Evolutionary conservation across 768 basidiomycete species (phyloP).

Genomic region (Mycena polygramma): DNA sequence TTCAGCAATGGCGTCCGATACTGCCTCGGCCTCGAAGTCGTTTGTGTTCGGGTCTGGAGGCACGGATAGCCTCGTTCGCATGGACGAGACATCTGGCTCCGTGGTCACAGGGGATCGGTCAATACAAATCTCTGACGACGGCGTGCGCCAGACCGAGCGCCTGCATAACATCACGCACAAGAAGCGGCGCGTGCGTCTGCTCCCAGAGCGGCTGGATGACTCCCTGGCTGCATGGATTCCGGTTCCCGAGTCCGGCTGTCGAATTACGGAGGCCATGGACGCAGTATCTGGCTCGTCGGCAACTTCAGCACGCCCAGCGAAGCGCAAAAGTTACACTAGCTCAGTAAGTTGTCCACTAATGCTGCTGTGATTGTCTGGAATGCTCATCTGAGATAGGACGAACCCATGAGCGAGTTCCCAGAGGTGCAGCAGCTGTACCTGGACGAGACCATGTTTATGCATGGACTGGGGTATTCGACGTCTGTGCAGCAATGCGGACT

Average conservation of each 20-base stretch:
- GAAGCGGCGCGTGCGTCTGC: background rate
- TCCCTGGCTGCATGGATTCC: constrained; percentile 9
- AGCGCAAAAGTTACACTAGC: constrained; percentile 15
- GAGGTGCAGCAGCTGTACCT: constrained; percentile 3
- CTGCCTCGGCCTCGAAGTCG: too few relatives aligned
- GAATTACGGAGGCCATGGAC: background rate
- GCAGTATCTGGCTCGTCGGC: background rate
- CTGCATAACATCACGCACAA: constrained; percentile 8
- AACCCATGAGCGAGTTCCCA: constrained; percentile 15
- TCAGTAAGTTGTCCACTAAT: background rate
- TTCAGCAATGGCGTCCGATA: too few relatives aligned
- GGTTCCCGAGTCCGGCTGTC: background rate
- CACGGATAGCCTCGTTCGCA: background rate
- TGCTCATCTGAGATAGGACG: background rate
- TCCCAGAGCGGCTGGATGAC: background rate
- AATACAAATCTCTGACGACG: constrained; percentile 10
- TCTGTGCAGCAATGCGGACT: background rate
- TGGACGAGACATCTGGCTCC: background rate
- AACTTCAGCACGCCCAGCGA: background rate
- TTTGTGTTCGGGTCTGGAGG: too few relatives aligned
- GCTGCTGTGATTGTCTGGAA: background rate
- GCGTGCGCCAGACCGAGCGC: background rate
- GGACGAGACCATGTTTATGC: constrained; percentile 2
- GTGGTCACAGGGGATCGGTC: background rate
- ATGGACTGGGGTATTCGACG: constrained; percentile 12